Base-by-base conservation (phyloP, 352 stramenopile genomes). In the Globisporangium ultimum region DNA sequence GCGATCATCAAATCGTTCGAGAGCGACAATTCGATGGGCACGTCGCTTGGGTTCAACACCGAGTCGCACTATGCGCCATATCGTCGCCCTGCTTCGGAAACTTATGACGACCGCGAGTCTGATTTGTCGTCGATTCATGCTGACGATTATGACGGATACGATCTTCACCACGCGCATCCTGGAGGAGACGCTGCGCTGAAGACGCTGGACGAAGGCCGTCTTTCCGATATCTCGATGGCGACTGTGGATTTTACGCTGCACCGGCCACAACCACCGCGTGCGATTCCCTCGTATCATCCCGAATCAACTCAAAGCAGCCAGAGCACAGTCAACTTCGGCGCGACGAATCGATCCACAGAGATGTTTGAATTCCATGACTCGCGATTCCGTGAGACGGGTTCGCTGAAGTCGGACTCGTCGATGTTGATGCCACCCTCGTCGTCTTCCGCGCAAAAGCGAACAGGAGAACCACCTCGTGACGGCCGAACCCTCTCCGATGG, bases 11-110 rank as follows among this genome's bases (percentile, higher is more conserved):
- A 74, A 47, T 87, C 76, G 11, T 74, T 79, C 43, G 76, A 84
- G 58, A 87, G 74, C 54, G 76, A 87, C 50, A 78, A 64, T 21
- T 81, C 72, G 3, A 80, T 87, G 61, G 76, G 74, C 12, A 77
- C 76, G 46, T 84, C 76, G 6, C 78, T 78, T 57, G 61, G 57
- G 6, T 64, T 61, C 17, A 60, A 68, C 49, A 34, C 32, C 2
- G 48, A 68, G 13, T 54, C 60, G 53, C 49, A 67, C 40, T 69
- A 79, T 53, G 60, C 70, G 46, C 42, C 66, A n/a, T 78, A 80
- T 53, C 41, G 36, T n/a, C 74, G 72, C 3, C 71, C 71, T 7
- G 64, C 75, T 10, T 50, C 72, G 14, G 72, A 34, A 5, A 64
- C 58, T 1, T 34, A 45, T 14, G 51, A 41, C 50, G 63, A 69